These are phyloP conservation scores for Neoascochyta sp. DNA, from an alignment of 2,329 filamentous ascomycete genomes.

Conservation along the genomic window DNA sequence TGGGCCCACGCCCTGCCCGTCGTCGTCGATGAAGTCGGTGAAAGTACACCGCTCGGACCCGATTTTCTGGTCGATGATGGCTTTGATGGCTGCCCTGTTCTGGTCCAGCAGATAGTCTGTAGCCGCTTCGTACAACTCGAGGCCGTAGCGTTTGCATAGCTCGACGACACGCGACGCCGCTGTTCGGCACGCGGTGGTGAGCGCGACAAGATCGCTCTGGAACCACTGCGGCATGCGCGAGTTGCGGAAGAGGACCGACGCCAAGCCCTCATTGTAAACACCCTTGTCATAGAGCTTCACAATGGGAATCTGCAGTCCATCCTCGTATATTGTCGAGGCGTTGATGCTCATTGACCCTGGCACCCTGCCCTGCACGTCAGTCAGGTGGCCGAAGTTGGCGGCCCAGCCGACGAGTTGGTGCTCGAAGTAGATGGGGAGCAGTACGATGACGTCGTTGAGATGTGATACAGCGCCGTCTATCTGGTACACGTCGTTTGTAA, in stretches of 20 bases:
- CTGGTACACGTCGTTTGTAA: constrained; percentile 52
- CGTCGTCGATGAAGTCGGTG: constrained; percentile 51
- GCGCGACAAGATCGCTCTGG: constrained; percentile 46
- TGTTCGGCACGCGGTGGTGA: constrained; percentile 47
- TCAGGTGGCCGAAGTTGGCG: constrained; percentile 51
- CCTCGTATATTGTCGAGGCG: constrained; percentile 48
- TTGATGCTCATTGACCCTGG: constrained; percentile 52
- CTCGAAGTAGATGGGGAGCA: constrained; percentile 48
- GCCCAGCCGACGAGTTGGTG: constrained; percentile 48
- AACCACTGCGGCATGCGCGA: constrained; percentile 50
- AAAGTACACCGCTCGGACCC: constrained; percentile 43
- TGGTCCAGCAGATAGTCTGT: constrained; percentile 45
- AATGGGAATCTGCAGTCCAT: constrained; percentile 50
- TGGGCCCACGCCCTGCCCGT: constrained; percentile 46
- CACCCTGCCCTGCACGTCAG: constrained; percentile 45
- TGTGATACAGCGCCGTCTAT: constrained; percentile 50
- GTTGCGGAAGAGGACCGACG: constrained; percentile 48
- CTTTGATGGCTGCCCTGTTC: constrained; percentile 45
- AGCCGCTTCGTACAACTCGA: constrained; percentile 46
- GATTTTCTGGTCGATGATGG: constrained; percentile 47
- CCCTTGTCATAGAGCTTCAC: constrained; percentile 48
- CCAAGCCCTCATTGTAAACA: constrained; percentile 44
- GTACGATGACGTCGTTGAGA: constrained; percentile 50
- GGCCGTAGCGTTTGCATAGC: constrained; percentile 45
- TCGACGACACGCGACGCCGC: constrained; percentile 46